These are phyloP conservation scores for Venturia carpophila DNA, from an alignment of 2,329 filamentous ascomycete genomes.

Conservation along the genomic window DNA sequence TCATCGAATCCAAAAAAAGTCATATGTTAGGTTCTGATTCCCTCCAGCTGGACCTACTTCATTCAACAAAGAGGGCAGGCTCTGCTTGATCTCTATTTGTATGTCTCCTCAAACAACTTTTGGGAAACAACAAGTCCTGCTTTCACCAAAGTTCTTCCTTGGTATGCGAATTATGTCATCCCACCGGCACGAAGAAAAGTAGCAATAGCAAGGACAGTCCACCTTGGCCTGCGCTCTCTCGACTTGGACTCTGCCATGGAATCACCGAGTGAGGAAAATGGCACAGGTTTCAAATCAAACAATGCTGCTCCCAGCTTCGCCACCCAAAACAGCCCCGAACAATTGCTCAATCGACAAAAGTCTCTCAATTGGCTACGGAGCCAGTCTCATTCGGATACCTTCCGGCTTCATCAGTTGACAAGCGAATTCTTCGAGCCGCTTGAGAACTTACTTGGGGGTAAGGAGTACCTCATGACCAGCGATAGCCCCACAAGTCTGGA, in stretches of 20 bases:
- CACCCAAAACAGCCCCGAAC: neutral
- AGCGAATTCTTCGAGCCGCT: conserved; percentile 65
- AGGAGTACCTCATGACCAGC: conserved; percentile 48
- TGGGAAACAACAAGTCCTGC: conserved; percentile 66
- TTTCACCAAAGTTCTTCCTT: conserved; percentile 71
- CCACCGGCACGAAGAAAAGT: conserved; percentile 64
- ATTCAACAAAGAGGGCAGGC: conserved; percentile 26
- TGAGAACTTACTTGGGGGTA: conserved; percentile 51
- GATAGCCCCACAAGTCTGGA: conserved; percentile 58
- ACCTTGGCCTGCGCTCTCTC: conserved; percentile 28
- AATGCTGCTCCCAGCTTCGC: neutral
- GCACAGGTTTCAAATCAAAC: neutral
- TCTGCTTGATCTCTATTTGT: conserved; percentile 79
- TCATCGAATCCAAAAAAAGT: neutral
- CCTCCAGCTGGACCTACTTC: conserved; percentile 8
- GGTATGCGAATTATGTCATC: conserved; percentile 81
- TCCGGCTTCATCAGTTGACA: conserved; percentile 67
- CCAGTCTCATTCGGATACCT: conserved; percentile 63
- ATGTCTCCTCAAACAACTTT: conserved; percentile 87
- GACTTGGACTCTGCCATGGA: conserved; percentile 13
- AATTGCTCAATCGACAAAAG: conserved; percentile 11
- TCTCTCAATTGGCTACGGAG: conserved; percentile 39
- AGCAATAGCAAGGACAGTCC: conserved; percentile 58
- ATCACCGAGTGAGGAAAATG: neutral
- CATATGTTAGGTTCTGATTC: neutral